These are phyloP conservation scores for Didymella segeticola DNA, from an alignment of 2,329 filamentous ascomycete species.

Conservation along the genomic window DNA sequence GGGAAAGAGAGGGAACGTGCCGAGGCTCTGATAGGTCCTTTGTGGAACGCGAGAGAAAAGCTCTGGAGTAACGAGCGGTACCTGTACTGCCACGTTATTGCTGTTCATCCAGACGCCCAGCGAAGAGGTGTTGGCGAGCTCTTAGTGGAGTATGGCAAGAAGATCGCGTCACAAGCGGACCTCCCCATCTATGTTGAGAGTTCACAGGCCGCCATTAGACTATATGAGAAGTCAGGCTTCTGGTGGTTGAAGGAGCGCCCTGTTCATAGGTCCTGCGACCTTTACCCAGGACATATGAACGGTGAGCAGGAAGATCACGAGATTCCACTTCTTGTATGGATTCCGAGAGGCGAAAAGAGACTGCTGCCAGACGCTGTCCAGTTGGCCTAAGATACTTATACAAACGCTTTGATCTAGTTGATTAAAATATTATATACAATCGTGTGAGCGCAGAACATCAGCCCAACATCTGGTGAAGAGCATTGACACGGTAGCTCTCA, in stretches of 20 bases:
- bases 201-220: slow-evolving; percentile 49
- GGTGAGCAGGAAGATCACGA: slow-evolving; percentile 14
- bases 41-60: slow-evolving; percentile 38
- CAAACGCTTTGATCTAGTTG: neutral
- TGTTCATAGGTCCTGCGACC: slow-evolving; percentile 48
- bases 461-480: slow-evolving; percentile 56
- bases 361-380: slow-evolving; percentile 23
- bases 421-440: slow-evolving; percentile 4
- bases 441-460: slow-evolving; percentile 12
- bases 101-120: slow-evolving; percentile 53
- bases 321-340: slow-evolving; percentile 26
- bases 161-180: slow-evolving; percentile 41
- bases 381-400: slow-evolving; percentile 13
- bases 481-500: slow-evolving; percentile 59
- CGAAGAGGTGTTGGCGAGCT: slow-evolving; percentile 53
- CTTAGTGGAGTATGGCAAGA: slow-evolving; percentile 52
- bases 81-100: slow-evolving; percentile 51
- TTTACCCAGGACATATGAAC: slow-evolving; percentile 37
- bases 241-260: slow-evolving; percentile 49
- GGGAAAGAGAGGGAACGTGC: slow-evolving; percentile 54
- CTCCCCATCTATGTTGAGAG: slow-evolving; percentile 59
- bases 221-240: slow-evolving; percentile 59
- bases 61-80: slow-evolving; percentile 32
- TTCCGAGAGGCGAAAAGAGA: slow-evolving; percentile 18
- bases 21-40: slow-evolving; percentile 51